Evolutionary conservation across 768 basidiomycete species (phyloP).

Genomic region (Leucogyrophana mollusca): DNA sequence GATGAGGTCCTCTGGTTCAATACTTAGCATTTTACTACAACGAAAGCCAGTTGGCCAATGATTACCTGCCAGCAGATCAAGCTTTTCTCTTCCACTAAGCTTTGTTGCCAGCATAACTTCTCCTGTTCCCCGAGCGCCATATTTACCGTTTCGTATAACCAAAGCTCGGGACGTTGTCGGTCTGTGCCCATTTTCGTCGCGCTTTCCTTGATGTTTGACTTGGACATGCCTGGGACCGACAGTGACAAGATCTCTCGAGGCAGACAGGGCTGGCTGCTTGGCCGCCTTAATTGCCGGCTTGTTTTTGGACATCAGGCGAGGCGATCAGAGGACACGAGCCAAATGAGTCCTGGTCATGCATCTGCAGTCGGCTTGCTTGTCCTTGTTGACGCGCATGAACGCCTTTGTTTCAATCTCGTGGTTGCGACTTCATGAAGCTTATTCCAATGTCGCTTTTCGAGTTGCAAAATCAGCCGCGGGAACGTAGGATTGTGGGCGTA

Average conservation of each 20-base stretch:
- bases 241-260: conserved; percentile 46
- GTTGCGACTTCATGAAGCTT: no score
- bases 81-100: conserved; percentile 75
- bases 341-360: conserved; percentile 3
- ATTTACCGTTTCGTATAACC: conserved; percentile 70
- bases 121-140: conserved; percentile 69
- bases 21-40: background rate
- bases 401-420: no score
- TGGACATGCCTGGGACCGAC: conserved; percentile 55
- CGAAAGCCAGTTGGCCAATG: conserved; percentile 8
- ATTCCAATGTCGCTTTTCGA: no score
- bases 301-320: conserved; percentile 27
- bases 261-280: conserved; percentile 7
- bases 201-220: conserved; percentile 32
- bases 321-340: background rate
- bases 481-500: no score
- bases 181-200: conserved; percentile 48
- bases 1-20: conserved; percentile 61
- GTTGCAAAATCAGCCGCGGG: no score
- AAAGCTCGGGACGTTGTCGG: conserved; percentile 74
- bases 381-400: conserved; percentile 1
- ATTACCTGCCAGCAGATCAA: conserved; percentile 75
- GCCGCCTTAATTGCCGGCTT: conserved; percentile 20
- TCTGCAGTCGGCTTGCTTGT: background rate
- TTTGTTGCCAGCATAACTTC: conserved; percentile 58